Conservation (phyloP, 148 eudicot species). For the Vaccinium corymbosum region DNA sequence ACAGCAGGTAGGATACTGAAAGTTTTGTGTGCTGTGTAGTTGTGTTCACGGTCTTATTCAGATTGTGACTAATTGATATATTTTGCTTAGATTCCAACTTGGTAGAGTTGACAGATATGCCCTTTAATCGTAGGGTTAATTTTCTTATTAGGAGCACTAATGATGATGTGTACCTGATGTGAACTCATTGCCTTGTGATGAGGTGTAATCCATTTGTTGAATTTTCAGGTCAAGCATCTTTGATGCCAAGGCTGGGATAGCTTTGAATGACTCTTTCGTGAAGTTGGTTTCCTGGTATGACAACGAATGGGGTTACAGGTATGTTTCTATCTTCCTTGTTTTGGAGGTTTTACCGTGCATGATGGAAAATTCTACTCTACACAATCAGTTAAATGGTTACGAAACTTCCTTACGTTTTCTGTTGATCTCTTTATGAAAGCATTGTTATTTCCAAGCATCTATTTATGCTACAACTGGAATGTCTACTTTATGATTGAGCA, state of each 20-base stretch:
- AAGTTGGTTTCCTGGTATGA: slow-evolving; percentile 92
- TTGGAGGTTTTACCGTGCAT: not conserved
- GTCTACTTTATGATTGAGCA: too few relatives aligned
- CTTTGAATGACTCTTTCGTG: slow-evolving; percentile 62
- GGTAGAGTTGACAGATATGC: not conserved
- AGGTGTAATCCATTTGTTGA: not conserved
- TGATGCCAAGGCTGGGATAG: slow-evolving; percentile 93
- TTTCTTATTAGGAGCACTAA: not conserved
- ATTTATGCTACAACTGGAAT: not conserved
- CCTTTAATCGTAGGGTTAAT: not conserved
- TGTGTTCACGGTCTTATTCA: not conserved
- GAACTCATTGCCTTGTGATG: too few relatives aligned
- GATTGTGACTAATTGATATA: not conserved
- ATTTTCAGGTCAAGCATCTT: slow-evolving; percentile 77
- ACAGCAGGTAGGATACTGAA: slow-evolving; percentile 44
- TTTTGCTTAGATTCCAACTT: not conserved
- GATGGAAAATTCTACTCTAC: not conserved
- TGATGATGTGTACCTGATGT: not conserved
- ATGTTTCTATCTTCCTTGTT: slow-evolving; percentile 17
- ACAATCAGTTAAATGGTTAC: not conserved
- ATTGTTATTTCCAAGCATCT: not conserved
- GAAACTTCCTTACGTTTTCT: not conserved
- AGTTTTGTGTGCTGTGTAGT: not conserved
- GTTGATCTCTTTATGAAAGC: not conserved
- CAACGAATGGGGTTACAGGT: slow-evolving; percentile 98